Base-by-base conservation (phyloP, 176 grass and related monocot genomes). In the Miscanthus lutarioriparius region DNA sequence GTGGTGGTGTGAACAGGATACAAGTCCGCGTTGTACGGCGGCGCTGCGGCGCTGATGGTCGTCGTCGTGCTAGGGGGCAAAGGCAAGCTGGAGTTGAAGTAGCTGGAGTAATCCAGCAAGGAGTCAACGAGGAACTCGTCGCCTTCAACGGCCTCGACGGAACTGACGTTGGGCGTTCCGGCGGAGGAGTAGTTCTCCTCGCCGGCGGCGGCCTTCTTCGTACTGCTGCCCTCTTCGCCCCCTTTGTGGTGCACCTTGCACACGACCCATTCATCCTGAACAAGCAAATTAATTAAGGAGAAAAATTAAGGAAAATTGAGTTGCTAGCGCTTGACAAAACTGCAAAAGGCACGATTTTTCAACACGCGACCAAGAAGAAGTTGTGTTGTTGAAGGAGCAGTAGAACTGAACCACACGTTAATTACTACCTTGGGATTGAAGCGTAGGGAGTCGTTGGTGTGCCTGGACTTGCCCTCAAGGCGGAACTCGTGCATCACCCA, bases 401-500 rank as follows among this genome's bases (percentile, higher is more conserved):
- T 23, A 23, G 22, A 59, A 59, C 54, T 59, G 22, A 59, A 59
- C 54, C 54, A 23, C 54, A 23, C 54, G 30, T 45, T n/a, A n/a
- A n/a, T n/a, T 26, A 4, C 39, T 0, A 90, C 88, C 88, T 90
- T 90, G 68, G 75, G 80, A 48, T 79, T 62, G 44, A 70, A 26
- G 9, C 63, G 48, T 3, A 82, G 70, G 47, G 36, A 37, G 33
- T 39, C 4, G 67, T 39, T 64, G 79, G 15, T 37, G 61, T 37
- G 2, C 11, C 74, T 91, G 20, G 74, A 87, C 9, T 35, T 84
- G 15, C 74, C 91, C 1, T 90, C 79, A 4, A 97, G 94, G 13
- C 94, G 90, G 37, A 88, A 97, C 59, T 97, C 94, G 81, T 97
- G 94, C 82, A 97, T 97, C 67, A 94, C 89, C 94, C 94, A 97